Conservation (phyloP, 1,284 basidiomycete genomes). For the Mycosarcoma maydis region DNA sequence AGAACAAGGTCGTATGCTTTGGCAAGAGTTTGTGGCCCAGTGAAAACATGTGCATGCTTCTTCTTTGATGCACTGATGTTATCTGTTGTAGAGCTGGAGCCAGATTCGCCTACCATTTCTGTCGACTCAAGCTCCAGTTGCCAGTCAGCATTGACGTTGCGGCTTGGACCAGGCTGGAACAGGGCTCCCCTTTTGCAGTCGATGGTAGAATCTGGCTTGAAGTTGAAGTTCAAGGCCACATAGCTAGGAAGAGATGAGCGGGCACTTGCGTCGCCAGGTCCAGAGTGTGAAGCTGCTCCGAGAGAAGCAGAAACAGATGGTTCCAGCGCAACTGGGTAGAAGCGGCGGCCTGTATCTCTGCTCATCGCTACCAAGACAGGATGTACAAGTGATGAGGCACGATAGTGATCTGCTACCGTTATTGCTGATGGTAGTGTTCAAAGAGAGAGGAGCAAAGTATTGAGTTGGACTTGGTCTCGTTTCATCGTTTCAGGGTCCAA, state of each 20-base stretch:
- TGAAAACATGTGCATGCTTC: slow-evolving; percentile 35
- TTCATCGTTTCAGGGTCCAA: slow-evolving; percentile 36
- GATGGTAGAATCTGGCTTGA: slow-evolving; percentile 41
- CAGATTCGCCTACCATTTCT: slow-evolving; percentile 1
- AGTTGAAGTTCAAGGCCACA: slow-evolving; percentile 43
- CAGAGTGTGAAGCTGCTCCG: slow-evolving; percentile 1
- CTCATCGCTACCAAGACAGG: slow-evolving; percentile 2
- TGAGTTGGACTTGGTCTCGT: no score
- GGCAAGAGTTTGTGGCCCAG: slow-evolving; percentile 23
- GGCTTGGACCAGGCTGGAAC: slow-evolving; percentile 7
- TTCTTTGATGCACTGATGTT: neutral
- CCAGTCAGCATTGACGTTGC: slow-evolving; percentile 27
- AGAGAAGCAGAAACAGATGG: slow-evolving; percentile 20
- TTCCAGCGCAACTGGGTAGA: slow-evolving; percentile 26
- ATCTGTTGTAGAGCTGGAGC: neutral
- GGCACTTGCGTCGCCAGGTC: neutral
- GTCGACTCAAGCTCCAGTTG: slow-evolving; percentile 37
- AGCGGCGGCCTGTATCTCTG: slow-evolving; percentile 3
- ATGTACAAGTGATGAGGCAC: neutral
- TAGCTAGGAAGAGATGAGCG: slow-evolving; percentile 13
- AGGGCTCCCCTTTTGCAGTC: slow-evolving; percentile 35
- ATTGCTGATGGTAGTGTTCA: neutral
- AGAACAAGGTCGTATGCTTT: slow-evolving; percentile 37
- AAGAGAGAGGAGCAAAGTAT: no score
- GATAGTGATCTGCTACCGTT: neutral